Conservation (phyloP, 73 alveolate genomes). For the Paramecium octaurelia region DNA sequence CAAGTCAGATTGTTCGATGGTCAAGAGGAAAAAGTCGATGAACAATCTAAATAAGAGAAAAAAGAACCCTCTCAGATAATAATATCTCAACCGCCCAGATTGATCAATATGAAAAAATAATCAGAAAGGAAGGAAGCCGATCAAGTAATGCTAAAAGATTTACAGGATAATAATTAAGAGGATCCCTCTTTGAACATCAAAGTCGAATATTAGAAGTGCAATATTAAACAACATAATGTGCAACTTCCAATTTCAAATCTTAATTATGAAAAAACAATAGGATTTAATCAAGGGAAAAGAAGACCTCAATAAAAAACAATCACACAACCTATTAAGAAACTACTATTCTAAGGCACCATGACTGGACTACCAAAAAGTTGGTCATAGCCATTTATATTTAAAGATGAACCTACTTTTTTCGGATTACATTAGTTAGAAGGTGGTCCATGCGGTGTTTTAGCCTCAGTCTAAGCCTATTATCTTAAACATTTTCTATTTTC, state of each 20-base stretch:
- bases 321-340: not conserved
- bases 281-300: not conserved
- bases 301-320: not conserved
- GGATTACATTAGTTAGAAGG: slow-evolving; percentile 78
- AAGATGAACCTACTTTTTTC: slow-evolving; percentile 40
- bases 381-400: slow-evolving; percentile 54
- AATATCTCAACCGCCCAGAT: not conserved
- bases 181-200: not conserved
- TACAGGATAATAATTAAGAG: not conserved
- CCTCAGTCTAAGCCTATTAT: slow-evolving; percentile 70
- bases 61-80: not conserved
- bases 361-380: slow-evolving; percentile 45
- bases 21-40: not conserved
- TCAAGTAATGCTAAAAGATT: not conserved
- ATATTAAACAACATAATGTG: not conserved
- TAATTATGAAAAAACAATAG: not conserved
- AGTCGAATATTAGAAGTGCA: not conserved
- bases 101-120: not conserved
- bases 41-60: not conserved
- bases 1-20: not conserved
- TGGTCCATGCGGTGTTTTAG: slow-evolving; percentile 80
- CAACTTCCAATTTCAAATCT: not conserved
- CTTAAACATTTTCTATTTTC: slow-evolving; percentile 67
- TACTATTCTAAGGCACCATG: not conserved
- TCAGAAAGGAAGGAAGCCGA: not conserved